Conservation (phyloP, 768 basidiomycete genomes). For the Amanita pallidorosea region DNA sequence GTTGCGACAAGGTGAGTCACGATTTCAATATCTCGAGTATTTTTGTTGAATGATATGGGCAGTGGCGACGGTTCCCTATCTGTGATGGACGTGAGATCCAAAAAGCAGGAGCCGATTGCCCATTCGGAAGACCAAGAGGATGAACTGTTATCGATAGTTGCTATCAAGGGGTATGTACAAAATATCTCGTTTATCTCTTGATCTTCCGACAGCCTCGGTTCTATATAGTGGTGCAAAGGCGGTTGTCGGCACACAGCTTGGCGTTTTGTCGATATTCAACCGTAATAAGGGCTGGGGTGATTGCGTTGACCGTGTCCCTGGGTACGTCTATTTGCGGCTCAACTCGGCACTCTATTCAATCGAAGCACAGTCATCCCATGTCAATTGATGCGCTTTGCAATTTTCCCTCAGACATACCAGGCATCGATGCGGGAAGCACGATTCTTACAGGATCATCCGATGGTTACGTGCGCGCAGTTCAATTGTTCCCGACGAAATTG, state of each 20-base stretch:
- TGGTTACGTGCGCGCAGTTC: conserved; percentile 78
- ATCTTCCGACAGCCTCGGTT: neutral
- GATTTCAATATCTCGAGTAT: neutral
- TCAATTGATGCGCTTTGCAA: conserved; percentile 82
- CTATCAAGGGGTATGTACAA: conserved; percentile 63
- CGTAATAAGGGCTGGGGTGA: conserved; percentile 82
- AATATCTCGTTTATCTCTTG: conserved; percentile 6
- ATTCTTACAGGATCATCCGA: conserved; percentile 90
- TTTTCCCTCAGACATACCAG: conserved; percentile 51
- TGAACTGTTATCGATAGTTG: conserved; percentile 75
- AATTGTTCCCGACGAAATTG: conserved; percentile 82
- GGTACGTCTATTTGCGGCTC: conserved; percentile 33
- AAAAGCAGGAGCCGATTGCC: conserved; percentile 63
- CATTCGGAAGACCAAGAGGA: conserved; percentile 96
- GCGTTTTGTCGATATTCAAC: conserved; percentile 86
- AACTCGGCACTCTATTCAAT: conserved; percentile 4
- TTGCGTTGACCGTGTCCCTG: conserved; percentile 84
- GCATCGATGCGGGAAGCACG: conserved; percentile 52
- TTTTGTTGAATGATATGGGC: neutral
- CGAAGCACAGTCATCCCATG: conserved; percentile 60
- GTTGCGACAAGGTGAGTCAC: conserved; percentile 72
- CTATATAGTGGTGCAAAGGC: conserved; percentile 58
- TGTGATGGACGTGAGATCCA: conserved; percentile 83
- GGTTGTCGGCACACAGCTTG: conserved; percentile 83
- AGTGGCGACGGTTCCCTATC: conserved; percentile 93